Base-by-base conservation (phyloP, 768 basidiomycete species). In the Gymnopilus dilepis region DNA sequence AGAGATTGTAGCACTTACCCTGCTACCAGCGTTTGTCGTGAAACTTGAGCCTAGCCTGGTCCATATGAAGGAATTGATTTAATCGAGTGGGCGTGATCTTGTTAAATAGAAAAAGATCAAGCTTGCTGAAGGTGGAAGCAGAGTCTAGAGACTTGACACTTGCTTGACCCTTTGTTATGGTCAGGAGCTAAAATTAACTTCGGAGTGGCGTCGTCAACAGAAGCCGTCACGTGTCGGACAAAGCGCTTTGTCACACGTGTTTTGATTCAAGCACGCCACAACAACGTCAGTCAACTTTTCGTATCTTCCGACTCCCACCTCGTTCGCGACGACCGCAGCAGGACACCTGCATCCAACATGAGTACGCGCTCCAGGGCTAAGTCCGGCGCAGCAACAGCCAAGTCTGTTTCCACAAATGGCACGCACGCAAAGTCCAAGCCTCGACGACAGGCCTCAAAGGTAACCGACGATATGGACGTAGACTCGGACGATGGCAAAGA, bases 321-420 rank as follows among this genome's bases (percentile, higher is more conserved):
- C 34, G 13, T 37, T 26, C 38, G 17, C 26, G 55, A 45, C 40
- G 12, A 45, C 26, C 51, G 51, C 52, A 26, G 24, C 17, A 42
- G 38, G n/a, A 42, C 12, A 41, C 6, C 24, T n/a, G 24, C 28
- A 21, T 15, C 30, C 45, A 59, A 58, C 59, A 84, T 84, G 83
- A 78, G 77, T 54, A 79, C 80, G 58, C 82, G 83, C 58, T 74
- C 83, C 56, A 80, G 77, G 61, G 77, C 79, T 37, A 79, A 77
- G 69, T 70, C 82, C 30, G 15, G 33, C 3, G 72, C 31, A 6
- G 9, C 69, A 4, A 65, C 70, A 13, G 65, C 70, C 15, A 70
- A 71, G 6, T 61, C 67, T 21, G 62, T 67, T 6, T 60, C 65
- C 21, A 13, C 59, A 17, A 26, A 61, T 43, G 48, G 62, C 42